A percentile compares a stretch with the other conserved stretches of the same genome.
Evolutionary conservation across 805 yeast species (phyloP).

Genomic region (Saturnispora zaruensis): DNA sequence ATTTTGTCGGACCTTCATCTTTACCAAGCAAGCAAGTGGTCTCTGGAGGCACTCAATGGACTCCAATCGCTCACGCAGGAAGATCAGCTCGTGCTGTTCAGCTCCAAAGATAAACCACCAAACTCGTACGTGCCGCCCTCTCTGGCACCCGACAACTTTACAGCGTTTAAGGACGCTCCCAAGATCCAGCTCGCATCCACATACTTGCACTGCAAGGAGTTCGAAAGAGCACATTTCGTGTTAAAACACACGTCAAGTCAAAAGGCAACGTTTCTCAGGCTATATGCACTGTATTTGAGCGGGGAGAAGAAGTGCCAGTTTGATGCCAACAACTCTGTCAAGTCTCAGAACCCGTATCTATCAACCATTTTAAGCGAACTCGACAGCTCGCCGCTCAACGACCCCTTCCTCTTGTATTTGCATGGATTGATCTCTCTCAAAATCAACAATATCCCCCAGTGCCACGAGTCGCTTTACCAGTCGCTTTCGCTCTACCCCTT

Average conservation of each 20-base stretch:
- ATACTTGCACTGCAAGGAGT: slow-evolving; percentile 78
- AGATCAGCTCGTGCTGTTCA: slow-evolving; percentile 12
- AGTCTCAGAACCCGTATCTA: slow-evolving; percentile 24
- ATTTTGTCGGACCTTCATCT: slow-evolving; percentile 9
- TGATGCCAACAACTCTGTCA: slow-evolving; percentile 44
- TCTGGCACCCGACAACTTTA: neutral
- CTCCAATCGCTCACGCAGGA: slow-evolving; percentile 7
- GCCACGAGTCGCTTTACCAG: slow-evolving; percentile 50
- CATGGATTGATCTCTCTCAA: slow-evolving; percentile 60
- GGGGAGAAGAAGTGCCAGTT: slow-evolving; percentile 74
- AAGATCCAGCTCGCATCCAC: slow-evolving; percentile 45
- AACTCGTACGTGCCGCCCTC: neutral
- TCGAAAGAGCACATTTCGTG: slow-evolving; percentile 61
- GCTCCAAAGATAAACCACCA: neutral
- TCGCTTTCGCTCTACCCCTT: slow-evolving; percentile 66
- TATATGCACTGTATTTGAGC: slow-evolving; percentile 63
- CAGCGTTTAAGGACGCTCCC: neutral
- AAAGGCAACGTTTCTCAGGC: slow-evolving; percentile 48
- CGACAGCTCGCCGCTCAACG: slow-evolving; percentile 29
- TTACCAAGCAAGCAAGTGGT: slow-evolving; percentile 14
- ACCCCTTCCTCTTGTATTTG: slow-evolving; percentile 63
- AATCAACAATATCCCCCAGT: slow-evolving; percentile 50
- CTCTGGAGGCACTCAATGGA: slow-evolving; percentile 13
- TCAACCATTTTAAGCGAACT: slow-evolving; percentile 36
- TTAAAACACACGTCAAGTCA: slow-evolving; percentile 45